Percentiles rank a stretch among this genome's conserved stretches.
Conservation (phyloP, 306 rosid species). For the Ochetophila trinervis region DNA sequence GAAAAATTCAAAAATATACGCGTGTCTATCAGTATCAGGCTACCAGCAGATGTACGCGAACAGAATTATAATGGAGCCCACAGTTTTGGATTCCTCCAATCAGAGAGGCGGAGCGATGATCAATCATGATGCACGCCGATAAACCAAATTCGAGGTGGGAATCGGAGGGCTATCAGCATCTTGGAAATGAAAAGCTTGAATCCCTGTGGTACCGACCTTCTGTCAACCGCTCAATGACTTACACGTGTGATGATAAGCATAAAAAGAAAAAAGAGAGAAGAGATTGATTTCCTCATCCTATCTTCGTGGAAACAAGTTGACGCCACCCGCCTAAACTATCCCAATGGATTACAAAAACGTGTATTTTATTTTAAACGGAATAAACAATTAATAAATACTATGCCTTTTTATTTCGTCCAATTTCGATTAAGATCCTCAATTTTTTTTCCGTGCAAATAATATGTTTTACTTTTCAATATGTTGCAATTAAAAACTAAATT, state of each 20-base stretch:
- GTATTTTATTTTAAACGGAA: background rate
- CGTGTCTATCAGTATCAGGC: background rate
- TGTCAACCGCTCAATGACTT: background rate
- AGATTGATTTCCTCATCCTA: slow-evolving; percentile 10
- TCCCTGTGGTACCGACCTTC: background rate
- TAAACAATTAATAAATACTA: too few relatives aligned
- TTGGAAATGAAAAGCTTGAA: background rate
- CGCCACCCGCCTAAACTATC: background rate
- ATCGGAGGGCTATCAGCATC: slow-evolving; percentile 14
- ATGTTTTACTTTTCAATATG: too few relatives aligned
- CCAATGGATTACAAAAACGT: background rate
- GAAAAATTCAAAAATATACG: background rate
- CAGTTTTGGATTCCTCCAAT: slow-evolving; percentile 30
- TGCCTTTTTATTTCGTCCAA: too few relatives aligned
- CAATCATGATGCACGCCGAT: background rate
- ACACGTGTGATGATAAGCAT: slow-evolving; percentile 17
- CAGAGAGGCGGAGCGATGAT: too few relatives aligned
- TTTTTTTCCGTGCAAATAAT: too few relatives aligned
- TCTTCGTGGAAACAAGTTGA: slow-evolving; percentile 22
- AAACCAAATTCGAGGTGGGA: slow-evolving; percentile 2
- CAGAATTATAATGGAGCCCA: slow-evolving; percentile 12
- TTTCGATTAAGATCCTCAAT: too few relatives aligned
- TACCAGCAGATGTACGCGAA: background rate
- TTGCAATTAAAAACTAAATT: too few relatives aligned
- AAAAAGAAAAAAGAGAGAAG: background rate